Conservation (phyloP, 768 basidiomycete species). For the Podaxis sp. region DNA sequence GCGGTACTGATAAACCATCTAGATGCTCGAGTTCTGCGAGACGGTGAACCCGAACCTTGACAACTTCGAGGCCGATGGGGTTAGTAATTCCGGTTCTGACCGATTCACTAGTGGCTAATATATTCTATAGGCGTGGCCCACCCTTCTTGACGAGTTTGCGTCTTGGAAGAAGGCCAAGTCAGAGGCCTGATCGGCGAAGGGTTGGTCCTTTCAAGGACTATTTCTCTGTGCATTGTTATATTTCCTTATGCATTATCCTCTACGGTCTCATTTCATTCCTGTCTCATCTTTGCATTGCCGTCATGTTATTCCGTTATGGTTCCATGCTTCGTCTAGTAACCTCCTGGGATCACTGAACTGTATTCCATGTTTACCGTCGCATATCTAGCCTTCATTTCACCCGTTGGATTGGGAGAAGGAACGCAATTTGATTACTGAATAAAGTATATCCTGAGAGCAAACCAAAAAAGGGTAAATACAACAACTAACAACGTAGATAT, state of each 20-base stretch:
- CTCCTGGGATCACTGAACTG: not conserved
- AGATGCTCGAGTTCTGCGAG: constrained; percentile 79
- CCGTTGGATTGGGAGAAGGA: not conserved
- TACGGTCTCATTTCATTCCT: not conserved
- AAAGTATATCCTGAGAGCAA: not conserved
- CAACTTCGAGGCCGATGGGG: constrained; percentile 77
- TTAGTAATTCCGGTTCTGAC: constrained; percentile 25
- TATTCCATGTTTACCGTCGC: not conserved
- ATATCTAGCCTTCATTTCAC: not conserved
- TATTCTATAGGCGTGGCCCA: constrained; percentile 73
- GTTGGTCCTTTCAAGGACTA: not conserved
- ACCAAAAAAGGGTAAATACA: constrained; percentile 8
- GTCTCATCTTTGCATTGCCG: not conserved
- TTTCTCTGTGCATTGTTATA: not conserved
- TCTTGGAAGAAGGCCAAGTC: constrained; percentile 52
- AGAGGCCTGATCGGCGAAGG: not conserved
- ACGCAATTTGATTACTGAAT: not conserved
- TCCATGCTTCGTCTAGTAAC: not conserved
- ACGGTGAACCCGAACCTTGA: constrained; percentile 57
- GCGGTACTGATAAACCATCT: constrained; percentile 14
- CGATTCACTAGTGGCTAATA: not conserved
- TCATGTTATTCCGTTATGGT: not conserved
- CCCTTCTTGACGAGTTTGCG: constrained; percentile 78
- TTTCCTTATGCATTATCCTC: not conserved
- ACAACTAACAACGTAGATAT: constrained; percentile 9